Base-by-base conservation (phyloP, 1,139 yeast species). In the Geotrichum fermentans region DNA sequence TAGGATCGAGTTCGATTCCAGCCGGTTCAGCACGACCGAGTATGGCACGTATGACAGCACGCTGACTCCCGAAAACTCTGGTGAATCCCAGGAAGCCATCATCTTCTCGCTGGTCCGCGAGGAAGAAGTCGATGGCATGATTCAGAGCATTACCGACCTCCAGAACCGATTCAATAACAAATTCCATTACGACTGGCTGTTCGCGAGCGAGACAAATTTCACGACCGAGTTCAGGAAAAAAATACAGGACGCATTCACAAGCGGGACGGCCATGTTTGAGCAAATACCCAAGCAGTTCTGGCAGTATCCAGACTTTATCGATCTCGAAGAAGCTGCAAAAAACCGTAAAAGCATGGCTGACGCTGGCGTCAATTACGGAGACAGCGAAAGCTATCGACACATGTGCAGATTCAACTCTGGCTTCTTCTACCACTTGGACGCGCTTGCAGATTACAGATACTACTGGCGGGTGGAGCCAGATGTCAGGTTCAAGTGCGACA, bases 401-500 rank as follows among this genome's bases (percentile, higher is more conserved):
- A 83, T 83, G 90, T 83, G 90, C 61, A 73, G 90, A 49, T 83
- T 77, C 63, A 82, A 80, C 63, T 72, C 81, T 11, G 88, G 88
- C 1, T 80, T 81, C 60, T 81, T 81, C 63, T 81, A 74, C 67
- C 70, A 73, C 52, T 77, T 80, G 57, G 76, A 74, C 37, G 63
- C 78, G 43, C 65, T 82, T 66, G 62, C 69, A 37, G 73, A 75
- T 6, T 82, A 80, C 61, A 79, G 78, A 54, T 82, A 80, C 69
- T 82, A 80, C 64, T 80, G 87, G 86, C 72, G 89, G 56, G 84
- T 83, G 21, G 89, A 83, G 62, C 86, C 89, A 1, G 82, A 78
- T 50, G 77, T 80, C 53, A 68, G 72, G 52, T 70, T 82, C 55
- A 73, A 69, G 58, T 83, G 90, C 66, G 86, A 82, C 62, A 69